These are phyloP conservation scores for Phytophthora citricola DNA, from an alignment of 352 stramenopile genomes.

Conservation along the genomic window DNA sequence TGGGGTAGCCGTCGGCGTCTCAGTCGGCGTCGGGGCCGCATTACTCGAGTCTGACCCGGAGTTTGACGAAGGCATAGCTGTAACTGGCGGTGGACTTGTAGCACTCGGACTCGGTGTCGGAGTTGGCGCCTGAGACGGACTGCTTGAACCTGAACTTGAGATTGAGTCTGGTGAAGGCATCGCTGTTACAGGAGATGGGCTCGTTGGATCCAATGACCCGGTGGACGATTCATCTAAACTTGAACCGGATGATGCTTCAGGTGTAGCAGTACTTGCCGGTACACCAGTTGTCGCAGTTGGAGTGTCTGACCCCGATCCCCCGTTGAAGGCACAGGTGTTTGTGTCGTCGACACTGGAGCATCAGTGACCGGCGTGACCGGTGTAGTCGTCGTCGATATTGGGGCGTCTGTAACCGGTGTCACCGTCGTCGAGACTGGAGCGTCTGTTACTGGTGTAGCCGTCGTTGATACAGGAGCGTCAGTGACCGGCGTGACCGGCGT, in stretches of 20 bases:
- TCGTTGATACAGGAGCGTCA: too few species aligned
- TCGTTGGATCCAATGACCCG: slow-evolving; percentile 12
- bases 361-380: too few species aligned
- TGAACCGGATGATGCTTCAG: slow-evolving; percentile 4
- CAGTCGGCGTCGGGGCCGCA: slow-evolving; percentile 6
- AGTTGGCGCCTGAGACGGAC: slow-evolving; percentile 1
- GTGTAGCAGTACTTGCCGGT: slow-evolving; percentile 3
- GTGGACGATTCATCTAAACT: slow-evolving; percentile 15
- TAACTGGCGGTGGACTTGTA: slow-evolving; percentile 32
- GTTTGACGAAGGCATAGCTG: slow-evolving; percentile 20
- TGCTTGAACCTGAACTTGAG: slow-evolving; percentile 14
- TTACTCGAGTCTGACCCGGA: slow-evolving; percentile 10
- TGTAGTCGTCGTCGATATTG: too few species aligned
- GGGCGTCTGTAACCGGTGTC: too few species aligned
- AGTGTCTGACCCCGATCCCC: not conserved
- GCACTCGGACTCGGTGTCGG: slow-evolving; percentile 14
- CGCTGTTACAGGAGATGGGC: slow-evolving; percentile 20
- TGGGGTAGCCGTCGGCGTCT: slow-evolving; percentile 12
- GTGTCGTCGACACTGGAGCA: too few species aligned
- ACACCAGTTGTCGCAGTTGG: slow-evolving; percentile 1
- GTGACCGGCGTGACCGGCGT: too few species aligned
- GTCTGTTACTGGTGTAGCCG: too few species aligned
- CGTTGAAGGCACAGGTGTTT: slow-evolving; percentile 3
- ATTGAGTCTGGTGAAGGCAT: slow-evolving; percentile 10
- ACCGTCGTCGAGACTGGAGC: too few species aligned